Conservation (phyloP, 202 grass and related monocot genomes). For the Zizania palustris region DNA sequence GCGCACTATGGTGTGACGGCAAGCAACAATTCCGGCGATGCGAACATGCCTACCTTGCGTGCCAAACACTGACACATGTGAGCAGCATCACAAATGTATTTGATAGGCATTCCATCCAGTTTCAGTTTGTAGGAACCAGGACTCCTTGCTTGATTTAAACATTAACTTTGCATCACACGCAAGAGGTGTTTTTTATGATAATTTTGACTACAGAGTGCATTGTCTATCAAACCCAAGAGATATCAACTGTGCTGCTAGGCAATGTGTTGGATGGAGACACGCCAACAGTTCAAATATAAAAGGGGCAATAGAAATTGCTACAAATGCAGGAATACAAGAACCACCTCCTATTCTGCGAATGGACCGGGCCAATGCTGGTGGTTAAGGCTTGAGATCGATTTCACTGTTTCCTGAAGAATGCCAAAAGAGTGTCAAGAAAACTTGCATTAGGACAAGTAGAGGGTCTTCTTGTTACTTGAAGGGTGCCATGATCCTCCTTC, state of each 20-base stretch:
- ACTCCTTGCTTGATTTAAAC: background rate
- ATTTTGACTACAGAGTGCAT: slow-evolving; percentile 20
- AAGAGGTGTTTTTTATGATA: slow-evolving; percentile 22
- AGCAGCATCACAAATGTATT: background rate
- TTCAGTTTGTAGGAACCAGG: background rate
- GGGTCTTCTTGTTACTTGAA: slow-evolving; percentile 48
- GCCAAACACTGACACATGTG: background rate
- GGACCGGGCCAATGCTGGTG: slow-evolving; percentile 12
- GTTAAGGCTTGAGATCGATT: background rate
- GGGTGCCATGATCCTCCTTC: slow-evolving; percentile 85
- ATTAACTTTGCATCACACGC: background rate
- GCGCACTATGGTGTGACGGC: background rate
- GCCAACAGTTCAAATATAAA: slow-evolving; percentile 36
- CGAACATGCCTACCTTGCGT: background rate
- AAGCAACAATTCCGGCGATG: background rate
- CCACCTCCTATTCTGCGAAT: slow-evolving; percentile 37
- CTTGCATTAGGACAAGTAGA: slow-evolving; percentile 27
- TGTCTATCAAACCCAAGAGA: background rate
- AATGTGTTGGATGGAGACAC: slow-evolving; percentile 22
- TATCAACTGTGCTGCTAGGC: background rate
- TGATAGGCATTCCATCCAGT: background rate
- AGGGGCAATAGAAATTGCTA: slow-evolving; percentile 13
- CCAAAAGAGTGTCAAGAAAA: slow-evolving; percentile 36
- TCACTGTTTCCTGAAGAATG: slow-evolving; percentile 21
- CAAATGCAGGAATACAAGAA: slow-evolving; percentile 36